Evolutionary conservation across 768 basidiomycete genomes (phyloP).

Genomic region (Boletellus ananas): DNA sequence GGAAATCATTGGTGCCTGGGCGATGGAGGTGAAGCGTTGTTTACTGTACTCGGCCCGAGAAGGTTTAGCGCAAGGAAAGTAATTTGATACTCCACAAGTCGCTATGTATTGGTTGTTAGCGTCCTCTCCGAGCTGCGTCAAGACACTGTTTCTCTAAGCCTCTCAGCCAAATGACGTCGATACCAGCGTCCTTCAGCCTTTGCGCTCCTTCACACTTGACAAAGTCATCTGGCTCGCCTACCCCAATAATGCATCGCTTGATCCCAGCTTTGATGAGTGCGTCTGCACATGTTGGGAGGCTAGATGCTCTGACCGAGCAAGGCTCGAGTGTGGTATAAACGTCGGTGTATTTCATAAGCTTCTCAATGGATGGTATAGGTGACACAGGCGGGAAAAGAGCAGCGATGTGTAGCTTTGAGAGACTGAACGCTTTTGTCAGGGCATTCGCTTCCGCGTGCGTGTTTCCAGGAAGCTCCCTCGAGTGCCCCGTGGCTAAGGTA

Average conservation of each 20-base stretch:
- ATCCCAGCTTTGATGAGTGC: constrained; percentile 72
- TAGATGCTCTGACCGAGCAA: constrained; percentile 86
- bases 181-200: constrained; percentile 63
- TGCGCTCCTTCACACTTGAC: constrained; percentile 87
- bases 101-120: constrained; percentile 12
- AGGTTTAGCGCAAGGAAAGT: not conserved
- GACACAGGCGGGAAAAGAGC: constrained; percentile 38
- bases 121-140: constrained; percentile 66
- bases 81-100: constrained; percentile 2
- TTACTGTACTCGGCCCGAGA: constrained; percentile 2
- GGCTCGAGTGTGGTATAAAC: constrained; percentile 97
- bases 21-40: constrained; percentile 14
- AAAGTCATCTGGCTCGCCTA: constrained; percentile 89
- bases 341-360: constrained; percentile 57
- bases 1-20: constrained; percentile 21
- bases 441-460: constrained; percentile 98
- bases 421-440: constrained; percentile 59
- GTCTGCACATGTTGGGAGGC: constrained; percentile 80
- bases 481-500: constrained; percentile 77
- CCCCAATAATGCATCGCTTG: constrained; percentile 80
- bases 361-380: constrained; percentile 33
- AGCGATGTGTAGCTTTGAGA: constrained; percentile 43
- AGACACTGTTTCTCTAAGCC: constrained; percentile 81
- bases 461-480: constrained; percentile 88
- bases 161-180: constrained; percentile 71